Conservation (phyloP, 768 basidiomycete species). For the Boletus insuetus region DNA sequence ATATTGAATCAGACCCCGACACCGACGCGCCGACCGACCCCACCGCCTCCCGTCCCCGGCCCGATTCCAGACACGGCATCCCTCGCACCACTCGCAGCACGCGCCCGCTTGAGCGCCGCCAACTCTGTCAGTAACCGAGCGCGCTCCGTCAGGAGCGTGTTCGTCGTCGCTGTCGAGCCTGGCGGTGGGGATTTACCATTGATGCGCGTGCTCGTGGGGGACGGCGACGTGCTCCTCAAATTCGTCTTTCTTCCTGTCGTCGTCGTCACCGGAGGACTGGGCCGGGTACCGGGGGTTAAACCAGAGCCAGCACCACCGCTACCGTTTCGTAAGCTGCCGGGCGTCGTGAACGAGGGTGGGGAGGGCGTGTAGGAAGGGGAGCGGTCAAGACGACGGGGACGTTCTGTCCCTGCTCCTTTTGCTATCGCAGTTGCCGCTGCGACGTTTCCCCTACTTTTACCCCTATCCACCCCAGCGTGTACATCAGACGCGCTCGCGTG, state of each 20-base stretch:
- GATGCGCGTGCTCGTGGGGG: background rate
- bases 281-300: no score
- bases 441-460: no score
- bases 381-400: background rate
- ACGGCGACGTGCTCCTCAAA: background rate
- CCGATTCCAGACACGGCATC: background rate
- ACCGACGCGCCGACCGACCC: conserved; percentile 2
- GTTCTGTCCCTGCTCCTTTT: background rate
- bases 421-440: background rate
- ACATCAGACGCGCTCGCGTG: background rate
- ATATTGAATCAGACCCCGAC: conserved; percentile 7
- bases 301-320: no score
- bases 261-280: no score
- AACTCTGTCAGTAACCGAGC: conserved; percentile 54
- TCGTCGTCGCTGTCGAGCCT: conserved; percentile 41
- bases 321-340: background rate
- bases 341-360: conserved; percentile 11
- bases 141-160: conserved; percentile 55
- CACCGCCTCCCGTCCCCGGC: background rate
- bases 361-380: conserved; percentile 20
- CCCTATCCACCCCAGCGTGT: no score
- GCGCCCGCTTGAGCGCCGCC: conserved; percentile 40
- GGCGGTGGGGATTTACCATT: background rate
- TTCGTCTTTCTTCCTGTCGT: background rate
- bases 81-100: conserved; percentile 7